A percentile compares a stretch with the other conserved stretches of the same genome.
Conservation (phyloP, 2,329 filamentous ascomycete genomes). For the Fusarium subglutinans region DNA sequence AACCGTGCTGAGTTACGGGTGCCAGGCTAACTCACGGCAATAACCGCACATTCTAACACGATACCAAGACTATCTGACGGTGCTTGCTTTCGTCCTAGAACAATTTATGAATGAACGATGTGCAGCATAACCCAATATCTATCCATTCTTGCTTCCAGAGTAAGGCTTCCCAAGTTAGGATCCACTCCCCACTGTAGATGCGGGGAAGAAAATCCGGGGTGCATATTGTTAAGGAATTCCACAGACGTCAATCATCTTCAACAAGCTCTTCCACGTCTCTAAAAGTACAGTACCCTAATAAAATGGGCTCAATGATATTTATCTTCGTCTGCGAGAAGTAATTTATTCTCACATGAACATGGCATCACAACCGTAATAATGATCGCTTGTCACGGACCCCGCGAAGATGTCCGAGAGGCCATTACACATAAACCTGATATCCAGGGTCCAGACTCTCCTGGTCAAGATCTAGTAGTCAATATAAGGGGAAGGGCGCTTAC, state of each 20-base stretch:
- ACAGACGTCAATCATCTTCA: background rate
- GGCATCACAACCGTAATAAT: background rate
- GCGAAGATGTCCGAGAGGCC: background rate
- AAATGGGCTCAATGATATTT: background rate
- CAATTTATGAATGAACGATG: background rate
- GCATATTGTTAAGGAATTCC: slow-evolving; percentile 24
- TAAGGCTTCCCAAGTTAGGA: background rate
- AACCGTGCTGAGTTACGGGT: background rate
- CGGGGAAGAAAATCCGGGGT: slow-evolving; percentile 42
- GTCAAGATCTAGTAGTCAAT: background rate
- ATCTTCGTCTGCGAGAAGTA: too few relatives aligned
- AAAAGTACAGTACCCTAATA: background rate
- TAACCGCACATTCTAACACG: background rate
- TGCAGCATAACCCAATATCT: background rate
- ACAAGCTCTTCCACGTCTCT: background rate
- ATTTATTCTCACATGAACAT: background rate
- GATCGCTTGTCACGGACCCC: background rate
- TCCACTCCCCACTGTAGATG: slow-evolving; percentile 34
- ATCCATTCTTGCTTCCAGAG: background rate
- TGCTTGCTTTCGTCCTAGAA: background rate
- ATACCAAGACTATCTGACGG: background rate
- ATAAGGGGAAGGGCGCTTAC: background rate
- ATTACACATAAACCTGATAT: background rate
- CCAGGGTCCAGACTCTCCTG: slow-evolving; percentile 11
- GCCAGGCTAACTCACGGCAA: background rate